Base-by-base conservation (phyloP, 1,284 basidiomycete species). In the Rhodotorula mucilaginosa region DNA sequence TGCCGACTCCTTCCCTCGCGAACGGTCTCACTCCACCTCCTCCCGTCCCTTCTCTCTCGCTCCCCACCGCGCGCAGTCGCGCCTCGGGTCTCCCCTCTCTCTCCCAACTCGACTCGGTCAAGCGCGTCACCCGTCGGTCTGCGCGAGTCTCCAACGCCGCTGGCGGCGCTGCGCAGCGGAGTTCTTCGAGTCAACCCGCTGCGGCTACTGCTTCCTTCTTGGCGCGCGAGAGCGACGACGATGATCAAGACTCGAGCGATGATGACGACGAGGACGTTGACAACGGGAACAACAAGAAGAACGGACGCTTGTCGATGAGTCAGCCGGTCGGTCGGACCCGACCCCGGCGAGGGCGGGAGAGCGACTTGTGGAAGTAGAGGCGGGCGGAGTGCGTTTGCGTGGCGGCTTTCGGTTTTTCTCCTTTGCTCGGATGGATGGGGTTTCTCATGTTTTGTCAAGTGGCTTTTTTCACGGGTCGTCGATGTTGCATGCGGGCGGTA, bases 61-160 rank as follows among this genome's bases (percentile, higher is more conserved):
- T 34, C 47, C 26, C 46, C 29, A 26, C 39, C 39, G 39, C 64
- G 5, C 34, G 56, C 64, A 48, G 64, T 31, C 57, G 64, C 47
- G 48, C 48, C 2, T 58, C 57, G 13, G 47, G 64, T 57, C 21
- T 65, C 16, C 64, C 48, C 10, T 65, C 64, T 2, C 64, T 65
- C 23, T 65, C 64, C 2, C 64, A 65, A 48, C 64, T 65, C 56
- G 64, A 65, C 46, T n/a, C 26, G 46, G 63, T 46, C 23, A 58
- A 58, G 47, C 54, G 34, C 21, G 52, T 26, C 7, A 56, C 64
- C 2, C 46, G 56, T 12, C 56, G 64, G 13, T 49, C 54, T 29
- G 54, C 54, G 44, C 29, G 44, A 12, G 44, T 44, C 23, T 46
- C 54, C 34, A 5, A 15, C 44, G 34, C 46, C 7, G 54, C 54